Percentiles rank a stretch among this genome's conserved stretches.
These are phyloP conservation scores for Persicaria tinctoria DNA, from an alignment of 148 eudicot species.

Conservation along the genomic window DNA sequence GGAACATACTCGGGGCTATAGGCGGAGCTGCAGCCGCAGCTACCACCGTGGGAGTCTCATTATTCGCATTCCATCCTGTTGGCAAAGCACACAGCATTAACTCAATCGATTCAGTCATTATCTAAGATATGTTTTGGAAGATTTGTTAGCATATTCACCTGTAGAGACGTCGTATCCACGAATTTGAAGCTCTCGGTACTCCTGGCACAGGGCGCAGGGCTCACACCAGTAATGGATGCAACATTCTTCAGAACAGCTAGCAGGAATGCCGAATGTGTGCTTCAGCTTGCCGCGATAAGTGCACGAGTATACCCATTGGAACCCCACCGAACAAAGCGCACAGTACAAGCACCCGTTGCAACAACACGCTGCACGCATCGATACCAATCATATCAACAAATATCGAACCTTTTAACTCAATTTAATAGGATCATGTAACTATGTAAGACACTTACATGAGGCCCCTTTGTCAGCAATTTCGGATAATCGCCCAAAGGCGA, in stretches of 20 bases:
- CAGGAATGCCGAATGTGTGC: constrained; percentile 28
- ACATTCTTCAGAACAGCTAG: constrained; percentile 21
- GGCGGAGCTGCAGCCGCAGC: too few species aligned
- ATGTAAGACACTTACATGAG: neutral
- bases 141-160: neutral
- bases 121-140: too few species aligned
- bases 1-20: too few species aligned
- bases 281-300: constrained; percentile 29
- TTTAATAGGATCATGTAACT: too few species aligned
- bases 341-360: neutral
- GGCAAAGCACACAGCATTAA: too few species aligned
- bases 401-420: too few species aligned
- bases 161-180: constrained; percentile 17
- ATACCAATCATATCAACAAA: too few species aligned
- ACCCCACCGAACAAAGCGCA: neutral
- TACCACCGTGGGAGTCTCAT: too few species aligned
- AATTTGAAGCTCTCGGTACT: constrained; percentile 34
- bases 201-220: constrained; percentile 34
- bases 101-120: too few species aligned
- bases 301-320: neutral
- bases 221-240: constrained; percentile 31
- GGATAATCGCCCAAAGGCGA: neutral
- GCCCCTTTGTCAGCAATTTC: neutral
- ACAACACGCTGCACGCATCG: neutral
- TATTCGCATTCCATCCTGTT: too few species aligned